phyloP scores from a whole-genome alignment of 768 basidiomycete genomes.

The Leucocoprinus leucothites region DNA sequence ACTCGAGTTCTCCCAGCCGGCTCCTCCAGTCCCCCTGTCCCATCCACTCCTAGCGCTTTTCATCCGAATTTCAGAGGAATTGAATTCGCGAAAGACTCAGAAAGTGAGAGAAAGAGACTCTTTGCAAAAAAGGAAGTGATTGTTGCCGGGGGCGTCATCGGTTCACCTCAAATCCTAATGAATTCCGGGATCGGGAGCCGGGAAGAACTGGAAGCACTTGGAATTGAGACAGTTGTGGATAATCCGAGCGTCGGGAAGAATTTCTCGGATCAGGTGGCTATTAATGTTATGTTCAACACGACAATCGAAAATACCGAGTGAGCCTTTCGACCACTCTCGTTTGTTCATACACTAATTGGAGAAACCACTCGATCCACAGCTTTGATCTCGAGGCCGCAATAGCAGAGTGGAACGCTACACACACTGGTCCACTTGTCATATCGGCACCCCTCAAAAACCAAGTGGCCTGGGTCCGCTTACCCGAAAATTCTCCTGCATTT shows the following conservation, averaged over 20 bases:
- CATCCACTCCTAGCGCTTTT: not conserved
- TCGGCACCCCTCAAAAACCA: not conserved
- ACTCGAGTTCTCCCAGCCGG: conserved; percentile 3
- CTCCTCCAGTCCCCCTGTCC: too few species aligned
- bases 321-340: not conserved
- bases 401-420: conserved; percentile 2
- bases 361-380: not conserved
- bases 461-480: not conserved
- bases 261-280: not conserved
- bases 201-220: not conserved
- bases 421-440: not conserved
- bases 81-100: conserved; percentile 15
- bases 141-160: not conserved
- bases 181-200: conserved; percentile 5
- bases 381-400: conserved; percentile 1
- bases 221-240: conserved; percentile 4
- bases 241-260: conserved; percentile 9
- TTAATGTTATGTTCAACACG: not conserved
- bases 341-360: not conserved
- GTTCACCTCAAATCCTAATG: not conserved
- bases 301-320: not conserved
- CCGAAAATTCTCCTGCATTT: not conserved
- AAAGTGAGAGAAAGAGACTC: not conserved
- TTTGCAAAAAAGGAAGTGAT: conserved; percentile 3
- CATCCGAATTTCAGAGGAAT: conserved; percentile 21